Percentiles rank a stretch among this genome's conserved stretches.
Evolutionary conservation across 164 flowering plant genomes (phyloP).

Genomic region (Umbilicus rupestris): DNA sequence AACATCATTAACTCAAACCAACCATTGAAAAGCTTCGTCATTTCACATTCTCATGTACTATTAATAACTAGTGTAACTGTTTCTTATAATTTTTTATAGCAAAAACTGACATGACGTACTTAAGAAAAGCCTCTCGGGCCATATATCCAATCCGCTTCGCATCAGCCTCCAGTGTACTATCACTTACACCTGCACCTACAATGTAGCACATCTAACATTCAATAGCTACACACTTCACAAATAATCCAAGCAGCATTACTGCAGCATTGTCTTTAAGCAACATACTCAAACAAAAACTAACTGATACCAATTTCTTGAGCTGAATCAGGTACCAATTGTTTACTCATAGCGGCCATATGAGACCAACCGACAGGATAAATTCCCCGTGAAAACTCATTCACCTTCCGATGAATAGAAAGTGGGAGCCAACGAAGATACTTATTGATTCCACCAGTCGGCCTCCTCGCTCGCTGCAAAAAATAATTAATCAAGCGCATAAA

Average conservation of each 20-base stretch:
- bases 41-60: background rate
- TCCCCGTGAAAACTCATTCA: slow-evolving; percentile 39
- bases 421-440: slow-evolving; percentile 91
- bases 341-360: background rate
- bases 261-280: background rate
- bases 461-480: slow-evolving; percentile 58
- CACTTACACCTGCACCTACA: slow-evolving; percentile 33
- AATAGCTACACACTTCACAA: slow-evolving; percentile 11
- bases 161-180: slow-evolving; percentile 65
- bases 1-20: no score
- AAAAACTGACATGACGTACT: slow-evolving; percentile 28
- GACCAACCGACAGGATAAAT: slow-evolving; percentile 33
- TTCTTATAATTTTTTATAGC: background rate
- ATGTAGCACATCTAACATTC: slow-evolving; percentile 21
- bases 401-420: slow-evolving; percentile 52
- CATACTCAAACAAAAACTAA: background rate
- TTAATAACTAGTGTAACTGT: background rate
- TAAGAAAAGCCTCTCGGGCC: slow-evolving; percentile 69
- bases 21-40: background rate
- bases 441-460: slow-evolving; percentile 84
- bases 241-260: background rate
- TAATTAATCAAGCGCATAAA: background rate
- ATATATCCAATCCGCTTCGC: slow-evolving; percentile 52
- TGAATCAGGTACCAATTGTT: background rate
- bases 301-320: background rate